Evolutionary conservation across 2,329 filamentous ascomycete species (phyloP).

Genomic region (Neopestalotiopsis sp.): DNA sequence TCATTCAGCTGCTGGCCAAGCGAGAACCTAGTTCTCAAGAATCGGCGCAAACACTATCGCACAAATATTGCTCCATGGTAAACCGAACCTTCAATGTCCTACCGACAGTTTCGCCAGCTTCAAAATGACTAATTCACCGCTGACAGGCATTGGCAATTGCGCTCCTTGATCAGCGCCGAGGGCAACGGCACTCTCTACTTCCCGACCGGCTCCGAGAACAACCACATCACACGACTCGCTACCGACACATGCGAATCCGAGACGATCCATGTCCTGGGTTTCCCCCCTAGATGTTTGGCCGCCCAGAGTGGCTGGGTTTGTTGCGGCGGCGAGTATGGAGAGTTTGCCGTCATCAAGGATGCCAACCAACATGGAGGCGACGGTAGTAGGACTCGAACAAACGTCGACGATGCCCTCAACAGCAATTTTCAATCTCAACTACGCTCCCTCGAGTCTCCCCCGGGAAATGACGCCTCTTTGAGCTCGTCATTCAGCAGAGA

Average conservation of each 20-base stretch:
- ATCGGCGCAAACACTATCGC: conserved; percentile 69
- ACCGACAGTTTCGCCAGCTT: not conserved
- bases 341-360: conserved; percentile 79
- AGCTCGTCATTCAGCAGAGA: conserved; percentile 35
- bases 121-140: not conserved
- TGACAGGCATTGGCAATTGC: conserved; percentile 81
- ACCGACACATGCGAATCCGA: conserved; percentile 73
- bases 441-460: conserved; percentile 28
- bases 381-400: conserved; percentile 14
- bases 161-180: conserved; percentile 85
- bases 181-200: conserved; percentile 83
- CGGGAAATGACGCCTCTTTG: conserved; percentile 39
- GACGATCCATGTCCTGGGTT: conserved; percentile 73
- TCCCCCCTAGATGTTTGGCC: conserved; percentile 83
- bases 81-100: conserved; percentile 32
- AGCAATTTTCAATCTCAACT: conserved; percentile 28
- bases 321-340: conserved; percentile 85
- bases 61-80: conserved; percentile 70
- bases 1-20: conserved; percentile 65
- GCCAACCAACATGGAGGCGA: conserved; percentile 34
- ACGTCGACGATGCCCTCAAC: conserved; percentile 31
- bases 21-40: conserved; percentile 65
- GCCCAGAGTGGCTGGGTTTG: conserved; percentile 87
- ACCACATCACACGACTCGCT: conserved; percentile 70
- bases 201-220: conserved; percentile 73